Conservation (phyloP, 768 basidiomycete genomes). For the Tubosaeta sp. region DNA sequence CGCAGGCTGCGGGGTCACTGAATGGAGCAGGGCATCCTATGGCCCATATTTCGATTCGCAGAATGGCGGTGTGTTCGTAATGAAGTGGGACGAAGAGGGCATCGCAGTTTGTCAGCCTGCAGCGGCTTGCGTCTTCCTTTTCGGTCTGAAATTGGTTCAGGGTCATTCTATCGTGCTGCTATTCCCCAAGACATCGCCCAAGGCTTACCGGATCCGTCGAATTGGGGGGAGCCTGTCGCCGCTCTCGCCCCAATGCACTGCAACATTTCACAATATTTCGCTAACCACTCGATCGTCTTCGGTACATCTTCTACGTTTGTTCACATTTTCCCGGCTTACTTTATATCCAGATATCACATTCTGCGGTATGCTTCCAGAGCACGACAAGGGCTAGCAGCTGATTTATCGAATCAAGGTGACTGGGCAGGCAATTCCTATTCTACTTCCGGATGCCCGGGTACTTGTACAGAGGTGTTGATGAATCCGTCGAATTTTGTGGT, state of each 20-base stretch:
- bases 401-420: constrained; percentile 46
- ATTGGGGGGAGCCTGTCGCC: constrained; percentile 69
- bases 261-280: constrained; percentile 54
- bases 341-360: constrained; percentile 65
- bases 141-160: constrained; percentile 33
- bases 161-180: constrained; percentile 80
- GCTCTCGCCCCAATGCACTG: constrained; percentile 50
- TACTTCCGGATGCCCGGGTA: constrained; percentile 70
- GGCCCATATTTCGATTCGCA: constrained; percentile 76
- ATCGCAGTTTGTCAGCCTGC: constrained; percentile 65
- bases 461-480: constrained; percentile 58
- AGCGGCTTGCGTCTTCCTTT: background rate
- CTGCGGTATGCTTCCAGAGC: constrained; percentile 50
- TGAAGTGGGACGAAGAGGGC: constrained; percentile 81
- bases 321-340: constrained; percentile 14
- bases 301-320: constrained; percentile 40
- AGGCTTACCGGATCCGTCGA: constrained; percentile 59
- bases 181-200: constrained; percentile 62
- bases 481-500: constrained; percentile 72
- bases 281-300: constrained; percentile 71
- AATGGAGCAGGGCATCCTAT: constrained; percentile 80
- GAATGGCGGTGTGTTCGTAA: constrained; percentile 81
- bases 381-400: background rate
- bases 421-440: constrained; percentile 83
- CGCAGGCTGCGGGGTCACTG: constrained; percentile 73